These are phyloP conservation scores for Phytophthora multivora DNA, from an alignment of 352 stramenopile genomes.

Conservation along the genomic window DNA sequence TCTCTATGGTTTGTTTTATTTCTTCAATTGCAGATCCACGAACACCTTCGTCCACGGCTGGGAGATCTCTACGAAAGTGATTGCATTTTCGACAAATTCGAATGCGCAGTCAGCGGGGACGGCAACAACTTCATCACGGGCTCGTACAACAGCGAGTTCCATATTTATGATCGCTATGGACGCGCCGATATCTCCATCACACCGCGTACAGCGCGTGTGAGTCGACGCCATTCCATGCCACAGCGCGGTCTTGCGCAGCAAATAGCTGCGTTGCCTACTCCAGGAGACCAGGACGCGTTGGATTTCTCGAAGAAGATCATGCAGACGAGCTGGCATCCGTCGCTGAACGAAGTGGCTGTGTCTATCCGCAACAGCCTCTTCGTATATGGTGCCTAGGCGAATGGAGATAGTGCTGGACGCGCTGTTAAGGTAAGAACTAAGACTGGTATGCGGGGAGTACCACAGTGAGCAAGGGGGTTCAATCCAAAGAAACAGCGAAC, in stretches of 20 bases:
- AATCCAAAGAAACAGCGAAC: constrained; percentile 15
- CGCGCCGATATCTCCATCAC: constrained; percentile 77
- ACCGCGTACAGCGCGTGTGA: constrained; percentile 40
- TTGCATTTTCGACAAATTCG: constrained; percentile 98
- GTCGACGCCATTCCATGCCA: constrained; percentile 71
- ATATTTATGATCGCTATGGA: constrained; percentile 91
- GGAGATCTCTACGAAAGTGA: constrained; percentile 95
- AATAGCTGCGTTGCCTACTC: constrained; percentile 40
- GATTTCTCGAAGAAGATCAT: constrained; percentile 90
- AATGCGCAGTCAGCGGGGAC: constrained; percentile 91
- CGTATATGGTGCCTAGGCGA: constrained; percentile 66
- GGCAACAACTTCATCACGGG: constrained; percentile 94
- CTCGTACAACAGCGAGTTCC: constrained; percentile 95
- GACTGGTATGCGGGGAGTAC: constrained; percentile 13
- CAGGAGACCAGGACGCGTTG: constrained; percentile 53
- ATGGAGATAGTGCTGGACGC: not conserved
- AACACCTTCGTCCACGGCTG: constrained; percentile 89
- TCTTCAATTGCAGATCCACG: constrained; percentile 74
- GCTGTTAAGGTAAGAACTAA: not conserved
- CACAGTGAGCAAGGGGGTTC: constrained; percentile 10
- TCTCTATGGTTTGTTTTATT: no score
- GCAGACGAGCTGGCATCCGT: constrained; percentile 86
- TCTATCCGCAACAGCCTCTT: constrained; percentile 86
- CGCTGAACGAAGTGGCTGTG: constrained; percentile 78
- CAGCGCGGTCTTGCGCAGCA: constrained; percentile 70